phyloP scores from a whole-genome alignment of 2,329 filamentous ascomycete species.

The Botrytis galanthina region DNA sequence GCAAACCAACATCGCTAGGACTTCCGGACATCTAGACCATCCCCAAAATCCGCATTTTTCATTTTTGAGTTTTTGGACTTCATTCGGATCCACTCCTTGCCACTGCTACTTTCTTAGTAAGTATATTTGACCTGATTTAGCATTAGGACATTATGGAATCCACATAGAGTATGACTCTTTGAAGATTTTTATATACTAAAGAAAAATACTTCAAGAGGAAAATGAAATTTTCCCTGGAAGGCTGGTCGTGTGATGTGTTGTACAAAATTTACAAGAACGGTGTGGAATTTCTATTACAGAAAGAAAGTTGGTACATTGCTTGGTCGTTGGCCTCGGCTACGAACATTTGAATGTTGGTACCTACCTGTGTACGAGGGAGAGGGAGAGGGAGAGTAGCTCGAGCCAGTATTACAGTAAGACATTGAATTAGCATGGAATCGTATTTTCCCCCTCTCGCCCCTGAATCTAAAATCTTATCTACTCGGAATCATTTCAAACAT shows the following conservation, averaged over 20 bases:
- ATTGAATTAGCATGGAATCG: neutral
- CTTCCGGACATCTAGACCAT: conserved; percentile 15
- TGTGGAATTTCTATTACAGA: neutral
- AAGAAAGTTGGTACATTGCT: neutral
- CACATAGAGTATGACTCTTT: conserved; percentile 10
- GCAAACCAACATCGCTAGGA: neutral
- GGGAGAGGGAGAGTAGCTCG: neutral
- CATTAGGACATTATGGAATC: neutral
- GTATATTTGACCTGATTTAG: neutral
- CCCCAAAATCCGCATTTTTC: conserved; percentile 2
- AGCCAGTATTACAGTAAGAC: neutral
- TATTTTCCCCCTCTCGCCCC: neutral
- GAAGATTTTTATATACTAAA: conserved; percentile 8
- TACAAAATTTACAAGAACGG: neutral
- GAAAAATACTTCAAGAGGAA: neutral
- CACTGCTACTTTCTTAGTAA: neutral
- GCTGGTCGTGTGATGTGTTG: conserved; percentile 8
- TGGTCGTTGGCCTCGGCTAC: neutral
- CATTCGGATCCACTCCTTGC: neutral
- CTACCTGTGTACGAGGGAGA: neutral
- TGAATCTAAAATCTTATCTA: neutral
- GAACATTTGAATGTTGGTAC: neutral
- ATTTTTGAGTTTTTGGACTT: neutral
- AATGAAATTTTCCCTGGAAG: neutral
- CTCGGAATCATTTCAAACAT: neutral